These are phyloP conservation scores for Turritis glabra DNA, from an alignment of 345 rosid species.

Conservation along the genomic window DNA sequence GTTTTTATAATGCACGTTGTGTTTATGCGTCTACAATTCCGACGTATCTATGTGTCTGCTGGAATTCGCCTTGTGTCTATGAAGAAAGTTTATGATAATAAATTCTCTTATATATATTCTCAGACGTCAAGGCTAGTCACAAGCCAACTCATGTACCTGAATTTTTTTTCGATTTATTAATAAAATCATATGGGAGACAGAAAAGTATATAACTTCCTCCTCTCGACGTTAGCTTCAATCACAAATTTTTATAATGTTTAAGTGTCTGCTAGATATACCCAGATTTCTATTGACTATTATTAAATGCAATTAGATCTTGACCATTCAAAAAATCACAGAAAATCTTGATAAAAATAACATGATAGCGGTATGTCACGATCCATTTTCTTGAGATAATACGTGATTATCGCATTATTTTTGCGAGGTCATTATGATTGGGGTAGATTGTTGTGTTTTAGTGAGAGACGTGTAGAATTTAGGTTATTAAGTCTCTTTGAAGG, in stretches of 20 bases:
- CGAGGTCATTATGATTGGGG: too few relatives aligned
- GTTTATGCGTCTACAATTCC: not conserved
- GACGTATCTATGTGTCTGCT: not conserved
- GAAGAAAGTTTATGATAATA: too few relatives aligned
- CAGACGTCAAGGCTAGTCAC: not conserved
- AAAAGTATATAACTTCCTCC: too few relatives aligned
- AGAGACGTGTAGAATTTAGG: too few relatives aligned
- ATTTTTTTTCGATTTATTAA: not conserved
- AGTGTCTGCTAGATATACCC: constrained; percentile 5
- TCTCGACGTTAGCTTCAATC: not conserved
- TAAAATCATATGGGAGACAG: not conserved
- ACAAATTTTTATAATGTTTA: not conserved
- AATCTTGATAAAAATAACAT: not conserved
- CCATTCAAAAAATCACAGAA: not conserved
- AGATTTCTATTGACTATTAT: not conserved
- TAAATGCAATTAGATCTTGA: not conserved
- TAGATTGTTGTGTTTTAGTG: too few relatives aligned
- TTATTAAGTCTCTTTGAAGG: too few relatives aligned
- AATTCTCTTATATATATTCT: too few relatives aligned
- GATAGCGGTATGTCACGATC: too few relatives aligned
- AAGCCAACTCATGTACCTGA: not conserved
- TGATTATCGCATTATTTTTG: too few relatives aligned
- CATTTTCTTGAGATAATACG: too few relatives aligned
- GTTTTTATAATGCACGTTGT: not conserved
- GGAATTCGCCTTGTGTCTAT: too few relatives aligned